A percentile compares a stretch with the other conserved stretches of the same genome.
phyloP scores from a whole-genome alignment of 1,284 basidiomycete species.

The Pseudozyma flocculosa region DNA sequence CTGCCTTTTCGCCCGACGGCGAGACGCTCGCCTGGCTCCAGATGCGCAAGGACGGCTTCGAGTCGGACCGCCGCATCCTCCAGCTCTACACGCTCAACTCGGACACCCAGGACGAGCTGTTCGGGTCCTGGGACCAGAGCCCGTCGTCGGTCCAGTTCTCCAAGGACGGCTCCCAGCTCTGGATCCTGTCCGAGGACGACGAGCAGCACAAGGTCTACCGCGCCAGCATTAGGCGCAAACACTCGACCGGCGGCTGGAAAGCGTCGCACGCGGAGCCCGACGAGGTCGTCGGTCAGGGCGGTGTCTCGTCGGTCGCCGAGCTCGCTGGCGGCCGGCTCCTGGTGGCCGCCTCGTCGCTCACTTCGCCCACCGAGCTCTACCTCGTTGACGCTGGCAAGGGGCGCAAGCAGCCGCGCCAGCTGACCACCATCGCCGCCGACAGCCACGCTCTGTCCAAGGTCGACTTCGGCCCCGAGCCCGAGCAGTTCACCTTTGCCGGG shows the following conservation, averaged over 20 bases:
- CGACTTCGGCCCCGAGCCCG: slow-evolving; percentile 26
- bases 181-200: slow-evolving; percentile 17
- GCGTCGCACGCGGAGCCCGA: slow-evolving; percentile 1
- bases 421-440: slow-evolving; percentile 11
- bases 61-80: slow-evolving; percentile 39
- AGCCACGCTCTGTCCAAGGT: slow-evolving; percentile 11
- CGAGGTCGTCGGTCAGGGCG: slow-evolving; percentile 6
- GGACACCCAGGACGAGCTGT: slow-evolving; percentile 4
- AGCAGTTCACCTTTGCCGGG: slow-evolving; percentile 28
- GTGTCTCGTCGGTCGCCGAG: slow-evolving; percentile 2
- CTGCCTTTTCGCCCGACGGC: slow-evolving; percentile 25
- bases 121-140: slow-evolving; percentile 34
- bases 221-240: background rate
- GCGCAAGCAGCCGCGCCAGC: background rate
- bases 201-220: slow-evolving; percentile 19
- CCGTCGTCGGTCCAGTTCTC: slow-evolving; percentile 22
- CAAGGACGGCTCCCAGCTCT: slow-evolving; percentile 9
- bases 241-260: background rate
- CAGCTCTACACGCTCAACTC: slow-evolving; percentile 15
- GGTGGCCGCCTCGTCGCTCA: slow-evolving; percentile 10
- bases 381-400: background rate
- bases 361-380: slow-evolving; percentile 25
- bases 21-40: slow-evolving; percentile 42
- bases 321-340: slow-evolving; percentile 12
- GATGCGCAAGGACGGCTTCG: slow-evolving; percentile 44